These are phyloP conservation scores for Cercospora canescens DNA, from an alignment of 2,329 filamentous ascomycete species.

Conservation along the genomic window DNA sequence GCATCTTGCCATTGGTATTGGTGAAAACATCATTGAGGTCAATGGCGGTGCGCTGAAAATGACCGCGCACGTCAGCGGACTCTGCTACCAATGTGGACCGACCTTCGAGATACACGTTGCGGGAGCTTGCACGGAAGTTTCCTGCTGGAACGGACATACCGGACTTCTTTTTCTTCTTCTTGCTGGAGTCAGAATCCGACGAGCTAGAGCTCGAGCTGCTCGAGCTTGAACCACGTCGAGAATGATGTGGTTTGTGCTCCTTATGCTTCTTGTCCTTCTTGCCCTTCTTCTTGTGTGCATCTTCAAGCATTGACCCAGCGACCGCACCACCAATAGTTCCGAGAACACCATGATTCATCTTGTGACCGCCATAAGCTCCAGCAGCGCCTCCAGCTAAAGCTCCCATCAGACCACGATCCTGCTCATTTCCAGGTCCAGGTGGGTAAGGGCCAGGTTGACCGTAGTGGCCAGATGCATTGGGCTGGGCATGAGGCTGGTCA, in stretches of 20 bases:
- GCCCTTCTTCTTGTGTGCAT: slow-evolving; percentile 50
- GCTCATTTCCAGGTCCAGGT: slow-evolving; percentile 35
- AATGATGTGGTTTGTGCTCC: slow-evolving; percentile 14
- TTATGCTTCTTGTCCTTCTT: slow-evolving; percentile 37
- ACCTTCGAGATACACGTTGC: slow-evolving; percentile 38
- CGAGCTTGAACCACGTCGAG: slow-evolving; percentile 17
- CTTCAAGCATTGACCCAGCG: slow-evolving; percentile 55
- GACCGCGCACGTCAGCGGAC: slow-evolving; percentile 36
- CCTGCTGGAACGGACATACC: slow-evolving; percentile 29
- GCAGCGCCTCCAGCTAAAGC: slow-evolving; percentile 58
- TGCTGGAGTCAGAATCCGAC: slow-evolving; percentile 22
- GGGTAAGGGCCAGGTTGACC: slow-evolving; percentile 16
- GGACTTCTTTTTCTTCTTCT: slow-evolving; percentile 20
- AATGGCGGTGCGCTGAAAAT: slow-evolving; percentile 35
- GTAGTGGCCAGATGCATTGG: slow-evolving; percentile 14
- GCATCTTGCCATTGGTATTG: slow-evolving; percentile 39
- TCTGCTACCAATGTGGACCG: slow-evolving; percentile 40
- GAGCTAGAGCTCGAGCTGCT: slow-evolving; percentile 23
- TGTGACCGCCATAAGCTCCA: slow-evolving; percentile 57
- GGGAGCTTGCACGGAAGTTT: slow-evolving; percentile 41
- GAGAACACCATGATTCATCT: slow-evolving; percentile 58
- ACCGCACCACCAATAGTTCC: slow-evolving; percentile 60
- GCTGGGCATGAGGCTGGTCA: slow-evolving; percentile 20
- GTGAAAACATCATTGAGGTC: slow-evolving; percentile 41
- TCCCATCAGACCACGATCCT: slow-evolving; percentile 58